Evolutionary conservation across 2,329 filamentous ascomycete genomes (phyloP).

Genomic region (Decorospora gaudefroyi): DNA sequence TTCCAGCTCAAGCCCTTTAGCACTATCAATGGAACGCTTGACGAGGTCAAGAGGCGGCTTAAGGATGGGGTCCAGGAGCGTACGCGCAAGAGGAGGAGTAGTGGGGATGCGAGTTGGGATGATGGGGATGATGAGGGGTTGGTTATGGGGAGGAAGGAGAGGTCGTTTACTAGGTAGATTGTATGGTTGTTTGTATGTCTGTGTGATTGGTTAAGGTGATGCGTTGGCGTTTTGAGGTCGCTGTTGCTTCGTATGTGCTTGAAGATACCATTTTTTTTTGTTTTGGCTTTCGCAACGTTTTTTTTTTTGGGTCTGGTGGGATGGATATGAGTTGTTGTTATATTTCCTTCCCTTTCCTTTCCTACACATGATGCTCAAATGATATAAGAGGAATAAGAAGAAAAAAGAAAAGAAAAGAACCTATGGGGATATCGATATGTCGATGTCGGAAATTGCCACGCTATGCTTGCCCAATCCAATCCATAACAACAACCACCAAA

Average conservation of each 20-base stretch:
- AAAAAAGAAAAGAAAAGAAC: constrained; percentile 1
- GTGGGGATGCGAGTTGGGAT: constrained; percentile 28
- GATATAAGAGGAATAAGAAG: neutral
- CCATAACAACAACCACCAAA: too few relatives aligned
- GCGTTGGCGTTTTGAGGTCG: constrained; percentile 1
- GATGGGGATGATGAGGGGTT: constrained; percentile 34
- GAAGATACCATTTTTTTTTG: constrained; percentile 26
- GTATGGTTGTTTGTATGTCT: constrained; percentile 1
- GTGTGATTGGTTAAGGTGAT: neutral
- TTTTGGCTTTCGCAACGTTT: too few relatives aligned
- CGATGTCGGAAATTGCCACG: too few relatives aligned
- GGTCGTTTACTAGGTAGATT: constrained; percentile 9
- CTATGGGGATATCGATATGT: neutral
- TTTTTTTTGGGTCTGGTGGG: too few relatives aligned
- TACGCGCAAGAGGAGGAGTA: constrained; percentile 61
- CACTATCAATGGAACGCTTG: constrained; percentile 68
- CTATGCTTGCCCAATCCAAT: too few relatives aligned
- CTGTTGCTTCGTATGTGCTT: neutral
- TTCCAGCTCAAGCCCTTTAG: constrained; percentile 74
- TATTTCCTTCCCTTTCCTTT: constrained; percentile 2
- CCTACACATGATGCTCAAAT: constrained; percentile 10
- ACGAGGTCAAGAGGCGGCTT: constrained; percentile 83
- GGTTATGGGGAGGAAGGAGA: constrained; percentile 27
- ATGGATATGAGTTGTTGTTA: too few relatives aligned
- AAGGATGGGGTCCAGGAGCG: constrained; percentile 80